Percentiles rank a stretch among this genome's conserved stretches.
phyloP scores from a whole-genome alignment of 371 early-diverging fungal genomes.

The Haplosporangium sp. region DNA sequence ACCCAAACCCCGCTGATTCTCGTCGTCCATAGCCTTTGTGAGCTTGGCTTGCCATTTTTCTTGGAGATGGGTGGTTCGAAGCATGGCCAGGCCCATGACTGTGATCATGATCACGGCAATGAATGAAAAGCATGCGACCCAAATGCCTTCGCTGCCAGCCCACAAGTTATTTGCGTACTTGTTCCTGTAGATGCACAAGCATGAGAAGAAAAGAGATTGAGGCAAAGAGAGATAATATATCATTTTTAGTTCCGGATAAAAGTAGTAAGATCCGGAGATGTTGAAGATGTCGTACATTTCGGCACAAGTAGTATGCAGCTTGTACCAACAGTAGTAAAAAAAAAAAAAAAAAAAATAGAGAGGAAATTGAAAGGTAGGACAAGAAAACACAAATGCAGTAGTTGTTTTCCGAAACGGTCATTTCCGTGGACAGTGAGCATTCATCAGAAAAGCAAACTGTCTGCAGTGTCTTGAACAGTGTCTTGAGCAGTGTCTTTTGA shows the following conservation, averaged over 20 bases:
- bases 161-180: constrained; percentile 69
- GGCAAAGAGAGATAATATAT: background rate
- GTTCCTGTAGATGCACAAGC: constrained; percentile 54
- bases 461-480: background rate
- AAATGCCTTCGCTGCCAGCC: constrained; percentile 77
- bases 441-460: background rate
- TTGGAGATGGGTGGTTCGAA: constrained; percentile 72
- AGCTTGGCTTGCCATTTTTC: constrained; percentile 76
- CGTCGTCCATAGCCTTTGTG: constrained; percentile 62
- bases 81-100: constrained; percentile 80
- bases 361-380: background rate
- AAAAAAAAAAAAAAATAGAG: background rate
- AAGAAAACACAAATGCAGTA: constrained; percentile 3
- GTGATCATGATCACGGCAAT: constrained; percentile 77
- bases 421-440: too few species aligned
- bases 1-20: constrained; percentile 32
- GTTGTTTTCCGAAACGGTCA: constrained; percentile 2
- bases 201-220: background rate
- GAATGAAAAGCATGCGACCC: constrained; percentile 72
- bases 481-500: background rate
- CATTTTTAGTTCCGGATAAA: too few species aligned
- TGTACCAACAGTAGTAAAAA: background rate
- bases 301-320: background rate
- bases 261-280: too few species aligned
- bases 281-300: too few species aligned